phyloP scores from a whole-genome alignment of 169 alveolate species.

The Nephromyces sp. region DNA sequence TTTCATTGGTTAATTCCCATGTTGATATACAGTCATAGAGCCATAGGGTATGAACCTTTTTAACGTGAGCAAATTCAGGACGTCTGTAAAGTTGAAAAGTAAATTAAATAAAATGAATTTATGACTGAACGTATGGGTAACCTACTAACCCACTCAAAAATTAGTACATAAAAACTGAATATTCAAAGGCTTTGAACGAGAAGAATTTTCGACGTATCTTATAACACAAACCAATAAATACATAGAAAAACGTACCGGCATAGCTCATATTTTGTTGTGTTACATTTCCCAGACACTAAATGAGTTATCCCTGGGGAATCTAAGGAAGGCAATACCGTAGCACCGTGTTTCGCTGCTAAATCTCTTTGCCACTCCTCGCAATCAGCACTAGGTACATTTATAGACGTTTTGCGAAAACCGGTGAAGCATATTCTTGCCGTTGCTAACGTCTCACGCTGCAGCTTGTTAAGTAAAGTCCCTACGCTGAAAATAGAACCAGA shows the following conservation, averaged over 20 bases:
- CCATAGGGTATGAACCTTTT: slow-evolving; percentile 79
- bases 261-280: slow-evolving; percentile 63
- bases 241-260: neutral
- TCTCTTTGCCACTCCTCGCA: slow-evolving; percentile 76
- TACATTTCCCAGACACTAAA: slow-evolving; percentile 74
- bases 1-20: slow-evolving; percentile 53
- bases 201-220: too few species aligned
- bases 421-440: slow-evolving; percentile 72
- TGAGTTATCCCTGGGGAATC: slow-evolving; percentile 70
- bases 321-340: slow-evolving; percentile 56
- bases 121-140: too few species aligned
- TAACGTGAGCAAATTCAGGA: too few species aligned
- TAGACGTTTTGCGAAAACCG: slow-evolving; percentile 71
- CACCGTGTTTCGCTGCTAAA: slow-evolving; percentile 72
- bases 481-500: slow-evolving; percentile 38
- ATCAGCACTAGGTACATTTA: slow-evolving; percentile 62
- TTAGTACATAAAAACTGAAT: too few species aligned
- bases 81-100: too few species aligned
- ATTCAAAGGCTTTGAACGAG: too few species aligned
- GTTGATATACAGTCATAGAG: slow-evolving; percentile 78
- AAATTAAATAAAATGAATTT: too few species aligned
- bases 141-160: too few species aligned
- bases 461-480: slow-evolving; percentile 60
- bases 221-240: neutral
- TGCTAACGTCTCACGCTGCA: slow-evolving; percentile 55